Evolutionary conservation across 176 grass and related monocot genomes (phyloP), one percentile per base, ranked within the genome.

Genomic region (Aegilops tauschii): DNA sequence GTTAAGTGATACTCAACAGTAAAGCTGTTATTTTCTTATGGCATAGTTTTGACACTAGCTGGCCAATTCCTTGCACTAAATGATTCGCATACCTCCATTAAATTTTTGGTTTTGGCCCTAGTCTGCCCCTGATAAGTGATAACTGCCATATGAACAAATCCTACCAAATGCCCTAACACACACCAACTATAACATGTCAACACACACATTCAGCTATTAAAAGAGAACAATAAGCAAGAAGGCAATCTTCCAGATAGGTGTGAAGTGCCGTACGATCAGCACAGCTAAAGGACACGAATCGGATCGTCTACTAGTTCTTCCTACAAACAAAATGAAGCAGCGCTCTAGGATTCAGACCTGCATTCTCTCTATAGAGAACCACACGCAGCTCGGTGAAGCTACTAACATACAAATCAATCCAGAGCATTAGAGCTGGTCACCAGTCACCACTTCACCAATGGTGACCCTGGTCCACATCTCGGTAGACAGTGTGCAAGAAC

Each of bases 131-230:
- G 1, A 71, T 65, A 11, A 42, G 3, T 80, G 1, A 71, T 65
- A 12, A 42, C 31, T 34, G 1, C 10, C 68, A 76, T 21, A 36
- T 5, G 3, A 83, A 54, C 5, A 54, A 54, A 54, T 2, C 50
- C 50, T 54, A 54, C 50, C 50, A 54, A 54, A 54, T 18, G 50
- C 50, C 21, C 18, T 65, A 20, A 73, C n/a, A 47, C 56, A 7
- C 52, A 65, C 66, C 66, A 80, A 87, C n/a, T 61, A 84, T 52
- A 54, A 20, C 45, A 56, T 56, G 47, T 18, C 74, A 77, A 17
- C 61, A 84, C 34, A 42, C 44, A 67, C 3, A 1, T 11, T 29
- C 14, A 65, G n/a, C 21, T 77, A 85, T 40, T 63, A 74, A 74
- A 54, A 67, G 42, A 45, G 20, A 85, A 54, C 42, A 54, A 1